Base-by-base conservation (phyloP, 1,284 basidiomycete species). In the Naganishia liquefaciens region DNA sequence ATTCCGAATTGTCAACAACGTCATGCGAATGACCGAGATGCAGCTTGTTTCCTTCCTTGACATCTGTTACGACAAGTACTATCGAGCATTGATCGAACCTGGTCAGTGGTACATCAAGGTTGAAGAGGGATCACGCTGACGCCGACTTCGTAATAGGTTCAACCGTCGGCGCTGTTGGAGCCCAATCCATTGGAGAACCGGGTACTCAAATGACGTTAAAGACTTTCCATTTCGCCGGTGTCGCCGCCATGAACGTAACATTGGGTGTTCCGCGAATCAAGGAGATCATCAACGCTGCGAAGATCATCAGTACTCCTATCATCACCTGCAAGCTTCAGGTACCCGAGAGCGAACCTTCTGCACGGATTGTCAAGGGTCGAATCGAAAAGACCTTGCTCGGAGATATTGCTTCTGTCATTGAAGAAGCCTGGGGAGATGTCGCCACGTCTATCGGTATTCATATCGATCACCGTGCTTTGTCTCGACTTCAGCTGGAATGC, bases 161-260 rank as follows among this genome's bases (percentile, higher is more conserved):
- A 0, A 98, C 96, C 5, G 96, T 99, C 21, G 96, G 96, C 57
- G 96, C 96, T 19, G 93, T 99, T 52, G 96, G 96, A 19, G 96
- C 96, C 1, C 96, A 99, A 77, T 99, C 96, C 7, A 99, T 99
- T 70, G 96, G 96, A 76, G 96, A 99, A 79, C 96, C 96, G 1
- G 96, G 96, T 64, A 99, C 96, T 2, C 96, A 99, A 76, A 99
- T 99, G 96, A 99, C 96, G 7, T 80, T 99, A 70, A 99, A 99
- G 81, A 99, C 96, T 67, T 99, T 99, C 87, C 96, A 99, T 83
- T 99, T 99, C 81, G 96, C 96, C 74, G 96, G 96, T 83, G 94
- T 99, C 69, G 96, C 96, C 13, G 96, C 94, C 40, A 99, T 99
- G 96, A 99, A 98, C 81, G 93, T 99, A 71, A 99, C 96, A 0